Percentiles rank a stretch among this genome's conserved stretches.
These are phyloP conservation scores for Wickerhamomyces subpelliculosus DNA, from an alignment of 805 yeast genomes.

Conservation along the genomic window DNA sequence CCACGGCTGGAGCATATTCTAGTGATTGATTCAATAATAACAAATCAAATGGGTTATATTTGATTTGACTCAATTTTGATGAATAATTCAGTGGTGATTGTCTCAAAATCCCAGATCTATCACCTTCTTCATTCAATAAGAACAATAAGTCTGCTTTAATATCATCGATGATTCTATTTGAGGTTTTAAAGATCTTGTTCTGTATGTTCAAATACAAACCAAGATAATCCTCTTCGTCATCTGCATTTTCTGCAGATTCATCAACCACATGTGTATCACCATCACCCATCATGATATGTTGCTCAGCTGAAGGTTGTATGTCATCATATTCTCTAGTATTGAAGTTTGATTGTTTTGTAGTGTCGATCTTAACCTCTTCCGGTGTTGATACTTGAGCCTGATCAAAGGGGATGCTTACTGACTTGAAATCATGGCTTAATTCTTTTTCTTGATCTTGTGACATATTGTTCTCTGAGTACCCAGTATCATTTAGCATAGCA, in stretches of 20 bases:
- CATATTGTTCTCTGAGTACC: too few species aligned
- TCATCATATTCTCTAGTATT: neutral
- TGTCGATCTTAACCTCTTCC: neutral
- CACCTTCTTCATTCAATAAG: conserved; percentile 8
- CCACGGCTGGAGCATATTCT: conserved; percentile 19
- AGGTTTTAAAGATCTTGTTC: conserved; percentile 42
- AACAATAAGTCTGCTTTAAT: conserved; percentile 38
- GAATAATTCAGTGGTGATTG: conserved; percentile 25
- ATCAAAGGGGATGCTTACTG: neutral
- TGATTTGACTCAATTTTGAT: conserved; percentile 12
- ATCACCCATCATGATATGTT: neutral
- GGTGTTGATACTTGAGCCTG: neutral
- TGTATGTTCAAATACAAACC: neutral
- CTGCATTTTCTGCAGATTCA: conserved; percentile 7
- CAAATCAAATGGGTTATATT: conserved; percentile 16
- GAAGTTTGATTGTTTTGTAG: neutral
- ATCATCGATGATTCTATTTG: conserved; percentile 64
- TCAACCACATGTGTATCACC: conserved; percentile 7
- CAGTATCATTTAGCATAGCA: too few species aligned
- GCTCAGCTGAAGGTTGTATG: neutral
- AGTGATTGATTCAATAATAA: conserved; percentile 22
- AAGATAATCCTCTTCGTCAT: conserved; percentile 24
- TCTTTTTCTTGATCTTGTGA: neutral
- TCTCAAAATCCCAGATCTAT: conserved; percentile 26
- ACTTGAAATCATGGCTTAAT: neutral